Base-by-base conservation (phyloP, 306 rosid genomes). In the Astragalus membranaceus region DNA sequence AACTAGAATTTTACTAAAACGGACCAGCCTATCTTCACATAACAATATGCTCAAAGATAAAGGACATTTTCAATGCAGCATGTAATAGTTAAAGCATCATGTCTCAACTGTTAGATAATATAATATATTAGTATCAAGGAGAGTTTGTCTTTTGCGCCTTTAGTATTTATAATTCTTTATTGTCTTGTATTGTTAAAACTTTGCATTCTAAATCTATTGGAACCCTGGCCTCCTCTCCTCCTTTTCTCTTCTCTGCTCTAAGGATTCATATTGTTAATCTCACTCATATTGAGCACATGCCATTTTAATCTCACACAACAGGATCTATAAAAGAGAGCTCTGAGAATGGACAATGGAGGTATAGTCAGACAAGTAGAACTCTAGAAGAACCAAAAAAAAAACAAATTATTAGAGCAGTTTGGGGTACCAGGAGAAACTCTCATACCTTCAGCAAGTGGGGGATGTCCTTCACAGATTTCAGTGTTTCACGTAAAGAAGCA, bases 381-480 rank as follows among this genome's bases (percentile, higher is more conserved):
- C 57, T 70, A 72, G 70, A 50, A 76, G 36, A 68, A 52, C 44
- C 20, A 70, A 64, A 15, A 74, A n/a, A n/a, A n/a, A n/a, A n/a
- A n/a, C n/a, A n/a, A n/a, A n/a, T n/a, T n/a, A n/a, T n/a, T n/a
- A n/a, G n/a, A n/a, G n/a, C n/a, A n/a, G n/a, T n/a, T n/a, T n/a
- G n/a, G n/a, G n/a, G n/a, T n/a, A n/a, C n/a, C n/a, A n/a, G n/a
- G n/a, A n/a, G n/a, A n/a, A n/a, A n/a, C n/a, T n/a, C n/a, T n/a
- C 59, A 65, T 77, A 88, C 98, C 97, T 86, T 88, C 53, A 94
- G 89, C 79, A 94, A 78, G 87, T 90, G 81, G 33, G 97, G 88
- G 41, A 94, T 83, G 63, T 90, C 98, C 85, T 94, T 94, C 41
- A 90, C 95, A 79, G 87, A 85, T 89, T 87, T 94, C 69, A 94